phyloP scores from a whole-genome alignment of 176 grass and related monocot genomes.

The Triticum dicoccoides region DNA sequence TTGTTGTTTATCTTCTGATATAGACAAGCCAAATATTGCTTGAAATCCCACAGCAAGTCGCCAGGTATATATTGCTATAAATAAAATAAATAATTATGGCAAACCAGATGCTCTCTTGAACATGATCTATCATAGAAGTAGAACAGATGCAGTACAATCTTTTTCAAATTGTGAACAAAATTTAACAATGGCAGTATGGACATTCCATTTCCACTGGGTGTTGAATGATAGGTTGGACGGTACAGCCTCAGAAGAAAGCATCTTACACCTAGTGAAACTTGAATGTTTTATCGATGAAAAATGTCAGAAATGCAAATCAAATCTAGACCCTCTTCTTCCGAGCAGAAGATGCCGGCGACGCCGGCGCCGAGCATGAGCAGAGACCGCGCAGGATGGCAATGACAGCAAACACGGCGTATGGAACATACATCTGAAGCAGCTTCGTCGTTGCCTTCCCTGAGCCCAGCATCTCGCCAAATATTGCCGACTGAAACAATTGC shows the following conservation, averaged over 20 bases:
- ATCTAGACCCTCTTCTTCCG: constrained; percentile 46
- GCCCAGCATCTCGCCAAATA: constrained; percentile 53
- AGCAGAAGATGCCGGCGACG: constrained; percentile 23
- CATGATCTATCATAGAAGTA: not conserved
- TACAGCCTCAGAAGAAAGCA: not conserved
- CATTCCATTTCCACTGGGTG: not conserved
- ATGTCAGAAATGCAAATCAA: not conserved
- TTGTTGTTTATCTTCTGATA: not conserved
- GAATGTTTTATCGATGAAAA: not conserved
- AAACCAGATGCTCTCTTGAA: not conserved
- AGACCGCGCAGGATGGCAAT: constrained; percentile 59
- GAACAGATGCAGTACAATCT: not conserved
- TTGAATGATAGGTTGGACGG: not conserved
- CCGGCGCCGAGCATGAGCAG: not conserved
- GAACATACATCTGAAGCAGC: constrained; percentile 65
- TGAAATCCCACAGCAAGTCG: not conserved
- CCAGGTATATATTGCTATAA: too few relatives aligned
- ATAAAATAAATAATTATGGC: not conserved
- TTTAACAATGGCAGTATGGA: not conserved
- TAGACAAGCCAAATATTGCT: not conserved
- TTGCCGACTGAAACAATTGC: constrained; percentile 53
- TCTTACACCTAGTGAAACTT: not conserved
- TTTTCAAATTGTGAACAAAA: not conserved
- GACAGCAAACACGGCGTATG: constrained; percentile 43
- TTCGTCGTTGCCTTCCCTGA: constrained; percentile 59